A percentile compares a stretch with the other conserved stretches of the same genome.
These are phyloP conservation scores for Oropetium thomaeum DNA, from an alignment of 176 grass and related monocot genomes.

Conservation along the genomic window DNA sequence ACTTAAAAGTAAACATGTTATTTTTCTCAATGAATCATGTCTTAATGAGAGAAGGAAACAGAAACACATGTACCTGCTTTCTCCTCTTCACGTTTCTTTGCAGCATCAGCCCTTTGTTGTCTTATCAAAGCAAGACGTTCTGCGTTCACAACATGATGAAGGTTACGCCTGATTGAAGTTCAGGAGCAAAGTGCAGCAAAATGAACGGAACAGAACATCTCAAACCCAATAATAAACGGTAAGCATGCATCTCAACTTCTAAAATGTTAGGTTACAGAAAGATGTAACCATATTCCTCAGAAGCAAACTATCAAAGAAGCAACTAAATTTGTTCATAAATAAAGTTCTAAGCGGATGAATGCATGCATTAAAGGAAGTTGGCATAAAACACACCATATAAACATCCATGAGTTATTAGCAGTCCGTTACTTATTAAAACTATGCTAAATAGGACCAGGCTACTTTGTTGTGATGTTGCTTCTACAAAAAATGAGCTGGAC, in stretches of 20 bases:
- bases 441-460: background rate
- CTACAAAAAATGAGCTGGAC: background rate
- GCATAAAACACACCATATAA: background rate
- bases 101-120: slow-evolving; percentile 89
- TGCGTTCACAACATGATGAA: slow-evolving; percentile 46
- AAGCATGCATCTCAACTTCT: background rate
- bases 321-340: background rate
- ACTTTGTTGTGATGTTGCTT: background rate
- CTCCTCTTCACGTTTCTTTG: slow-evolving; percentile 94
- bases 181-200: slow-evolving; percentile 5
- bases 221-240: background rate
- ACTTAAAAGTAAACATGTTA: too few relatives aligned
- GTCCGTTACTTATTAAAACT: background rate
- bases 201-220: background rate
- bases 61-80: slow-evolving; percentile 69
- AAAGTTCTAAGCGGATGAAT: background rate
- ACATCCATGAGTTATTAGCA: background rate
- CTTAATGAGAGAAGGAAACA: too few relatives aligned
- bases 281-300: background rate
- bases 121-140: slow-evolving; percentile 95
- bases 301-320: background rate
- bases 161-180: slow-evolving; percentile 1
- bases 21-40: too few relatives aligned
- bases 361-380: background rate
- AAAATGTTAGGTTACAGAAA: background rate